Base-by-base conservation (phyloP, 192 early-diverging fungal genomes). In the Coemansia sp. region DNA sequence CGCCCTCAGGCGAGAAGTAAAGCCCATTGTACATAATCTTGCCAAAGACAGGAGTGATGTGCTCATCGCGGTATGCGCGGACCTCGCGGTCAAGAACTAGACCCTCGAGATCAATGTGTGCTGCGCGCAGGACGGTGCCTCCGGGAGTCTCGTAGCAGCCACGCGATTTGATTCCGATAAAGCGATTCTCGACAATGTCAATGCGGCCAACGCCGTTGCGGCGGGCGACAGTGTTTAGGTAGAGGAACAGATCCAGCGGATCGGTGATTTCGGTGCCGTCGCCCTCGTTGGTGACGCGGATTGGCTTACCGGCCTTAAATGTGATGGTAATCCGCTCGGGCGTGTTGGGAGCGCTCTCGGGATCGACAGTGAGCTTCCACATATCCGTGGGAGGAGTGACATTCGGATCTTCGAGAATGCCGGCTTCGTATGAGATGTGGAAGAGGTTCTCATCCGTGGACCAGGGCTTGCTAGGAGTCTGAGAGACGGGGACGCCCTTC, bases 131-230 rank as follows among this genome's bases (percentile, higher is more conserved):
- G 55, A 98, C 91, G 21, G 97, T 98, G 58, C 95, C 97, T 22
- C 92, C 97, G 55, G 97, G 97, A 48, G 97, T 97, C 78, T 98
- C 97, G 89, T 98, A 98, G 84, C 97, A 98, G 73, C 96, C 95
- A 41, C 95, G 94, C 56, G 93, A 95, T 86, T 97, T 98, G 86
- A 98, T 93, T 58, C 95, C 95, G 67, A 98, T 95, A 82, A 96
- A 98, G 50, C 97, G 89, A 83, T 95, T 96, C 87, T 97, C 97
- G 61, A 99, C 97, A 83, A 99, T 99, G 78, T 99, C 97, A 65
- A 99, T 88, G 74, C 97, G 92, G 52, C 97, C 97, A 66, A 99
- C 88, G 48, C 97, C 97, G 84, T 99, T 94, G 82, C 95, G 93
- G 58, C 97, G 89, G 26, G 92, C 97, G 14, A 96, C 80, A 12